Conservation (phyloP, 202 grass and related monocot genomes). For the Saccharum hybrid region DNA sequence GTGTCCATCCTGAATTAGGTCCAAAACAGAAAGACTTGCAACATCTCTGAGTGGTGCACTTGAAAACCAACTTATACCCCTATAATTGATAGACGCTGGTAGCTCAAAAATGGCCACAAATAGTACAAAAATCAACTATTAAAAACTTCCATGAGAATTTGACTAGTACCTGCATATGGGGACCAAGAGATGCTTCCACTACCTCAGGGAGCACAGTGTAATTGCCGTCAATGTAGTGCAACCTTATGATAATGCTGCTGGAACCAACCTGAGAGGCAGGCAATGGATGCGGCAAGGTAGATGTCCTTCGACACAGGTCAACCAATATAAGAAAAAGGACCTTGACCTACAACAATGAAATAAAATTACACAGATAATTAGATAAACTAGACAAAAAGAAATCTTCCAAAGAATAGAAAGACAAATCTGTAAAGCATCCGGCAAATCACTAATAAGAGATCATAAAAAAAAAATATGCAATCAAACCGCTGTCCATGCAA, state of each 20-base stretch:
- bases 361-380: conserved; percentile 29
- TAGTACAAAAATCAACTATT: neutral
- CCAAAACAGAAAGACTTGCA: neutral
- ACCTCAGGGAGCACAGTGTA: conserved; percentile 98
- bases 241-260: conserved; percentile 92
- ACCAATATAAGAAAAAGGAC: conserved; percentile 96
- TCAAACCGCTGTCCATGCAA: neutral
- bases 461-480: conserved; percentile 20
- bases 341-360: conserved; percentile 73
- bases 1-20: neutral
- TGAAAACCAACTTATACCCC: conserved; percentile 13
- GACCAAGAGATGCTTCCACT: conserved; percentile 95
- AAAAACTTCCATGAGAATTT: conserved; percentile 21
- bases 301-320: conserved; percentile 96
- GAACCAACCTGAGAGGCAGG: conserved; percentile 93
- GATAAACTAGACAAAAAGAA: conserved; percentile 12
- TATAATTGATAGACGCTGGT: conserved; percentile 1
- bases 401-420: neutral
- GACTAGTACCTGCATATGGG: conserved; percentile 91
- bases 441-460: neutral
- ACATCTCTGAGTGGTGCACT: conserved; percentile 8
- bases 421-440: conserved; percentile 4
- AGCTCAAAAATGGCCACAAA: neutral
- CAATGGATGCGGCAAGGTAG: conserved; percentile 75
- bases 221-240: conserved; percentile 98